A percentile compares a stretch with the other conserved stretches of the same genome.
phyloP scores from a whole-genome alignment of 2,329 filamentous ascomycete species.

The Scedosporium apiospermum region DNA sequence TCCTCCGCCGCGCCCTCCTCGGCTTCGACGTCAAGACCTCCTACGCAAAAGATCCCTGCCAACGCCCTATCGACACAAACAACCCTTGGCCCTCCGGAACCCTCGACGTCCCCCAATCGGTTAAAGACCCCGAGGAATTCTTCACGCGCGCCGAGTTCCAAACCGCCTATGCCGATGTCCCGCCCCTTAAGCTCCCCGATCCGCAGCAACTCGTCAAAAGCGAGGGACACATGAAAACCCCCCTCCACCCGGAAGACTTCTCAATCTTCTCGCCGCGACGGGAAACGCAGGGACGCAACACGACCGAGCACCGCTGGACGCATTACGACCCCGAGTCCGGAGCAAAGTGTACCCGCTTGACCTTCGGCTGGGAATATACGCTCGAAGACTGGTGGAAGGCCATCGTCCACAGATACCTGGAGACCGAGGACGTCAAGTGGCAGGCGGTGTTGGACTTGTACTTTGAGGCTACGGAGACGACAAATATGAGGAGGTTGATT shows the following conservation, averaged over 20 bases:
- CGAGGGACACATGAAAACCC: neutral
- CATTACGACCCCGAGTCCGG: neutral
- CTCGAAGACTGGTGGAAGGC: neutral
- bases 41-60: neutral
- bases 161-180: neutral
- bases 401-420: neutral
- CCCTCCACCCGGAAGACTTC: neutral
- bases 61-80: no score
- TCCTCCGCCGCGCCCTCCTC: neutral
- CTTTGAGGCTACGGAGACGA: neutral
- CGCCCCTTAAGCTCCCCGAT: neutral
- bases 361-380: neutral
- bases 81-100: neutral
- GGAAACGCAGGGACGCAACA: neutral
- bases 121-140: neutral
- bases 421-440: neutral
- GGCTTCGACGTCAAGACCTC: neutral
- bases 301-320: neutral
- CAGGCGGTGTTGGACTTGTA: neutral
- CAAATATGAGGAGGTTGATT: neutral
- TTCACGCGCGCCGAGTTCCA: neutral
- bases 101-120: neutral
- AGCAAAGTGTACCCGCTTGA: neutral
- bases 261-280: neutral
- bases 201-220: neutral